A percentile compares a stretch with the other conserved stretches of the same genome.
phyloP scores from a whole-genome alignment of 805 yeast species.

The Middelhovenomyces tepae region DNA sequence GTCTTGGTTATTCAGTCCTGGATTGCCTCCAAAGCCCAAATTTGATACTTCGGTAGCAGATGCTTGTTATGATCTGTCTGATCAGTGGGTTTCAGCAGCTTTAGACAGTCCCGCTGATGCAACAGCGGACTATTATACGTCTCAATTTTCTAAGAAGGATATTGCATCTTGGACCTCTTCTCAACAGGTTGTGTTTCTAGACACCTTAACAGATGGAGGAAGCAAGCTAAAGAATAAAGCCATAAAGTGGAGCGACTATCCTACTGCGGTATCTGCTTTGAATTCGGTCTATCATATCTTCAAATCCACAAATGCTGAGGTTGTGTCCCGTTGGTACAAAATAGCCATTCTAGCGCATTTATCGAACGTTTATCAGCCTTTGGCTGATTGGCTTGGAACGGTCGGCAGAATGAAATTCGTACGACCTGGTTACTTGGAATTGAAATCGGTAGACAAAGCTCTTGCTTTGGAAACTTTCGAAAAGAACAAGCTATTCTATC shows the following conservation, averaged over 20 bases:
- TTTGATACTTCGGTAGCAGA: slow-evolving; percentile 76
- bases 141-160: slow-evolving; percentile 40
- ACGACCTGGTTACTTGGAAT: slow-evolving; percentile 69
- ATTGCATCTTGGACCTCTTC: slow-evolving; percentile 55
- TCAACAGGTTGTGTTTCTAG: slow-evolving; percentile 74
- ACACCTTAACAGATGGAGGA: slow-evolving; percentile 42
- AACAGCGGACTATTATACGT: slow-evolving; percentile 12
- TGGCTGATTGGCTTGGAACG: slow-evolving; percentile 81
- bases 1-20: slow-evolving; percentile 71
- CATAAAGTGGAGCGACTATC: slow-evolving; percentile 13
- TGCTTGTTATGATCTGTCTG: slow-evolving; percentile 56
- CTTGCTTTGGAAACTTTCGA: slow-evolving; percentile 61
- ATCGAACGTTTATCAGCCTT: slow-evolving; percentile 34
- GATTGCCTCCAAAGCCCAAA: slow-evolving; percentile 80
- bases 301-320: slow-evolving; percentile 65
- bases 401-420: slow-evolving; percentile 95
- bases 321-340: slow-evolving; percentile 67
- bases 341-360: slow-evolving; percentile 52
- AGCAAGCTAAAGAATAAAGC: no score
- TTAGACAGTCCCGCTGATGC: slow-evolving; percentile 8
- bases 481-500: slow-evolving; percentile 52
- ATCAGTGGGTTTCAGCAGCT: slow-evolving; percentile 48
- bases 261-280: slow-evolving; percentile 29
- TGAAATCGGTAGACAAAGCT: slow-evolving; percentile 53
- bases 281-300: slow-evolving; percentile 37